phyloP scores from a whole-genome alignment of 495 filamentous ascomycete genomes.

The Penicillium simplicissimum region DNA sequence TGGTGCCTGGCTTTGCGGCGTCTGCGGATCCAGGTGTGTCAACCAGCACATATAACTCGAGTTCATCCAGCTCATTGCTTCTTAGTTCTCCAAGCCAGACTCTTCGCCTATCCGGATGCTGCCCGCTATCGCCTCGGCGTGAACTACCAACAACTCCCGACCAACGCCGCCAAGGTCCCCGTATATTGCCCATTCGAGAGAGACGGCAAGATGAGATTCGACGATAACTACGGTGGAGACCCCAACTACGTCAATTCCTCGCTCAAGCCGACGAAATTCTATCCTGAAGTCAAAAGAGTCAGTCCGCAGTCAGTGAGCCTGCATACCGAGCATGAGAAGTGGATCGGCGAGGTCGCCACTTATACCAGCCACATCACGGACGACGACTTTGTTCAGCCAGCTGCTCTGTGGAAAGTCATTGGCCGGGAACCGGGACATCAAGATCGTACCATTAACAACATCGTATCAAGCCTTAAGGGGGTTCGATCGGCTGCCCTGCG shows the following conservation, averaged over 20 bases:
- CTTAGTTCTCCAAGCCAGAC: slow-evolving; percentile 63
- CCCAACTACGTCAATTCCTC: slow-evolving; percentile 55
- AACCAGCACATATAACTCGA: not conserved
- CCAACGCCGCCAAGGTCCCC: slow-evolving; percentile 28
- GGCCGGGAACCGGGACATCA: slow-evolving; percentile 59
- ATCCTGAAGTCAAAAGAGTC: slow-evolving; percentile 17
- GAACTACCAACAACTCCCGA: slow-evolving; percentile 60
- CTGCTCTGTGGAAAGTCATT: slow-evolving; percentile 46
- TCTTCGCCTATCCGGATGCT: slow-evolving; percentile 71
- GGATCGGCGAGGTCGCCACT: slow-evolving; percentile 45
- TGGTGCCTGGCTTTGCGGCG: slow-evolving; percentile 49
- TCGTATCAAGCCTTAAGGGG: slow-evolving; percentile 38
- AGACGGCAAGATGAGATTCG: slow-evolving; percentile 63
- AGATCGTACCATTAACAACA: slow-evolving; percentile 58
- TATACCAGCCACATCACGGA: slow-evolving; percentile 29
- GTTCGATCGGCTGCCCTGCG: slow-evolving; percentile 26
- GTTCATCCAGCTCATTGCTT: not conserved
- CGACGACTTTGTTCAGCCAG: slow-evolving; percentile 26
- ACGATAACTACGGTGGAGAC: slow-evolving; percentile 62
- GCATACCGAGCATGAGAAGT: slow-evolving; percentile 55
- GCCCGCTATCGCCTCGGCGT: slow-evolving; percentile 66
- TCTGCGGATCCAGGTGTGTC: slow-evolving; percentile 44
- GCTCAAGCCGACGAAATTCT: slow-evolving; percentile 21
- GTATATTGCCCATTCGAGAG: slow-evolving; percentile 71
- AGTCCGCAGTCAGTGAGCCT: slow-evolving; percentile 10